Evolutionary conservation across 257 asterid genomes (phyloP), one percentile per base, ranked within the genome.

Genomic region (Solanum chaucha): DNA sequence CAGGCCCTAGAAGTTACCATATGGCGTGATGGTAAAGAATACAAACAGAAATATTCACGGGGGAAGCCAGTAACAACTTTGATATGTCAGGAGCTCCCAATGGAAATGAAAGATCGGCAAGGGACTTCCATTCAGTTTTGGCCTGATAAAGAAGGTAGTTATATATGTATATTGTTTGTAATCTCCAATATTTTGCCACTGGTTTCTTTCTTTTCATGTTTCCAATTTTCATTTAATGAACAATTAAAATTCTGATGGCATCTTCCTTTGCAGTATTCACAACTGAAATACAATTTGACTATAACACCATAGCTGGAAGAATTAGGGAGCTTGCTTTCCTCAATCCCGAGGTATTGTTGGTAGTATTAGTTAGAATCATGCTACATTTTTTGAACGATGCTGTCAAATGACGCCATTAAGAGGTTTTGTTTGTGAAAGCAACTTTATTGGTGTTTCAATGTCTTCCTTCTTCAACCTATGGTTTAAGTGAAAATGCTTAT

Each of bases 301-400:
- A 93, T 94, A 93, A 92, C 87, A 97, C 97, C 84, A 94, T 97
- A 85, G 94, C 98, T 86, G 96, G 98, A 86, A 92, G 99, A 92
- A 95, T 94, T 89, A 92, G 99, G 92, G 99, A 97, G 93, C 98
- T 97, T 90, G 99, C 99, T 81, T 97, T 97, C 90, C 98, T 97
- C 90, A 97, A 97, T 91, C 98, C 99, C 35, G 92, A 94, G 99
- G 98, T 96, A 89, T 44, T 85, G 77, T 81, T 67, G 61, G 88
- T 87, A 87, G 26, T 48, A 48, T 80, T 46, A 15, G 24, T 80
- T 80, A 15, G 41, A 28, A 46, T 46, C 41, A 80, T 80, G 84
- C 84, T 14, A 15, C 36, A 17, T 46, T 80, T 80, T 80, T 48
- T 80, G 84, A 80, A 80, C 2, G 65, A 80, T 46, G 28, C 85